A percentile compares a stretch with the other conserved stretches of the same genome.
Conservation (phyloP, 2,329 filamentous ascomycete species). For the Trichoderma hamatum region DNA sequence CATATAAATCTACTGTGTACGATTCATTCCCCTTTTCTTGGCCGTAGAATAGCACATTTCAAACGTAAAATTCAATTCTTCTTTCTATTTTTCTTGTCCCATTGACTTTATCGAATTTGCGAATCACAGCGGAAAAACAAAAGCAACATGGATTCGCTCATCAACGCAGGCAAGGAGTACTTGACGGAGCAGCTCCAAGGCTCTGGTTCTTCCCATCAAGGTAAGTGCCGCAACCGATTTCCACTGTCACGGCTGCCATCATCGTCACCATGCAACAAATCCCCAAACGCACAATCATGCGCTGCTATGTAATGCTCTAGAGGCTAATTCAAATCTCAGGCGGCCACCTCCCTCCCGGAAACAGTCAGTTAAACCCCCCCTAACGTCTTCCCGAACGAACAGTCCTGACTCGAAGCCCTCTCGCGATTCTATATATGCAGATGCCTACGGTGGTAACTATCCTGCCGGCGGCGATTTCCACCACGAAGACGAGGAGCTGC, state of each 20-base stretch:
- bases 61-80: neutral
- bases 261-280: neutral
- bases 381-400: neutral
- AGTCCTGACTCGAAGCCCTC: neutral
- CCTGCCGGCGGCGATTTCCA: slow-evolving; percentile 40
- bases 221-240: slow-evolving; percentile 2
- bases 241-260: neutral
- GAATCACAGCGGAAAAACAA: neutral
- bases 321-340: neutral
- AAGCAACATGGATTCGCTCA: slow-evolving; percentile 44
- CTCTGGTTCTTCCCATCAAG: slow-evolving; percentile 9
- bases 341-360: slow-evolving; percentile 23
- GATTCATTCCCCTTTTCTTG: neutral
- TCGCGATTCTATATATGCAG: slow-evolving; percentile 17
- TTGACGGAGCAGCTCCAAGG: slow-evolving; percentile 36
- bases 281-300: neutral
- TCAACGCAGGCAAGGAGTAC: slow-evolving; percentile 45
- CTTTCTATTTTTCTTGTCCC: neutral
- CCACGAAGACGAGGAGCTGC: slow-evolving; percentile 53
- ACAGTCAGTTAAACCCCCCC: slow-evolving; percentile 28
- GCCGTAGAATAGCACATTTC: neutral
- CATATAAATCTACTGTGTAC: neutral
- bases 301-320: neutral
- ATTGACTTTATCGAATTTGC: neutral
- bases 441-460: slow-evolving; percentile 28